phyloP scores from a whole-genome alignment of 108 stramenopile species.

The Cyclostephanos invisitatus region DNA sequence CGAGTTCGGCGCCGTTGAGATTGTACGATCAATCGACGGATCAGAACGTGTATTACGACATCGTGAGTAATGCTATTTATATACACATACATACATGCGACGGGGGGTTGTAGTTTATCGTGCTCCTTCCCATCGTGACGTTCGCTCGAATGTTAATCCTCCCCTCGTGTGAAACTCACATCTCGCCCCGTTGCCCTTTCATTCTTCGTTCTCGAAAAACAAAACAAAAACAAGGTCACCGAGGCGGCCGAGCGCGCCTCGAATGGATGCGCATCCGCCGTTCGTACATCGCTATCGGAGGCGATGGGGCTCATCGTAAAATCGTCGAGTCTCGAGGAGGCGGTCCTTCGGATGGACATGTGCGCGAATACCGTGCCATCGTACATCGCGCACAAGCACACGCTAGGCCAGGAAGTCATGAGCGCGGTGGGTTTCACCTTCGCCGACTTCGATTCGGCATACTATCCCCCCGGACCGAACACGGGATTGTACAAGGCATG shows the following conservation, averaged over 20 bases:
- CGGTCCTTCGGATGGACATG: constrained; percentile 44
- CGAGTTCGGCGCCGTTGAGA: constrained; percentile 65
- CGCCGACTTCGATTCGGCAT: constrained; percentile 77
- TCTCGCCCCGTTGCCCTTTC: too few species aligned
- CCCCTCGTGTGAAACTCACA: not conserved
- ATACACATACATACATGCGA: too few species aligned
- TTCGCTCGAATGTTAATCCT: too few species aligned
- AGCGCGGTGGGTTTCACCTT: constrained; percentile 59
- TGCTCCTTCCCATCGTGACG: too few species aligned
- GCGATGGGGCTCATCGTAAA: constrained; percentile 30
- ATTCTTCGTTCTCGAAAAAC: not conserved
- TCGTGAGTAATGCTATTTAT: too few species aligned
- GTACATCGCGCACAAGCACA: constrained; percentile 48
- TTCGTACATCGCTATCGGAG: constrained; percentile 36
- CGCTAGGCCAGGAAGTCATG: constrained; percentile 48
- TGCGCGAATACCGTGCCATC: constrained; percentile 52
- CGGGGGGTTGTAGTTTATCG: too few species aligned
- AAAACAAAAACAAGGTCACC: too few species aligned
- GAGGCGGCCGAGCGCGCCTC: constrained; percentile 59
- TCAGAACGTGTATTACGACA: constrained; percentile 67
- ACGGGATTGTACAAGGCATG: constrained; percentile 58
- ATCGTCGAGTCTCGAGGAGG: constrained; percentile 18
- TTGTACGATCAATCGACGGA: constrained; percentile 64
- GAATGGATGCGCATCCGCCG: constrained; percentile 58
- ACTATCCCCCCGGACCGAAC: constrained; percentile 69